Base-by-base conservation (phyloP, 208 protist genomes). In the Naegleria lovaniensis region DNA sequence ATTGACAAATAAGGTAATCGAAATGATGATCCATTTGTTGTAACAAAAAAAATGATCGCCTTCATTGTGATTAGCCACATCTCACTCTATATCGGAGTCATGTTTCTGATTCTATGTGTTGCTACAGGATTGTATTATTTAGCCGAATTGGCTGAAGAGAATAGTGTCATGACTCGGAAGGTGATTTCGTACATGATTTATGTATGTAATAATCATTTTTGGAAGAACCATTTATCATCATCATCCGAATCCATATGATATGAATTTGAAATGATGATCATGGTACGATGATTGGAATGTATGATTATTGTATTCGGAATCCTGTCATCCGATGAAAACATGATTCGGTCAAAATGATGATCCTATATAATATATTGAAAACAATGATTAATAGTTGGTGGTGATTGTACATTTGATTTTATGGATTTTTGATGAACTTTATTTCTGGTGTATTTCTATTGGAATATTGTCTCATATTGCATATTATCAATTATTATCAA, bases 101-200 rank as follows among this genome's bases (percentile, higher is more conserved):
- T 41, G 5, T 90, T 90, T 58, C 5, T 13, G 9, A 51, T 41
- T 33, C 36, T 90, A 13, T 90, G 88, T 85, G 11, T 90, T 25
- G 88, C 88, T 38, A 90, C 88, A 3, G 88, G 88, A 76, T 39
- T 90, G 19, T 90, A 90, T 38, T 90, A 90, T 76, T 51, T 90
- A 36, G 75, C 88, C 4, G 88, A 90, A 38, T 38, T 90, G 15
- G 88, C 88, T 33, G 88, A 90, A 85, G 88, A 90, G 22, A 59
- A 90, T 39, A 76, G 19, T 40, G 88, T 90, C 29, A n/a, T 90
- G 16, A 39, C 88, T 13, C 59, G n/a, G n/a, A 90, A 76, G 75
- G 15, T 84, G 19, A 22, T 76, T 39, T n/a, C 13, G 11, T 90
- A 76, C 11, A 40, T 36, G 16, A 41, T 90, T 5, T 88, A n/a